Percentiles rank a stretch among this genome's conserved stretches.
phyloP scores from a whole-genome alignment of 257 asterid genomes.

The Leonotis leonurus region DNA sequence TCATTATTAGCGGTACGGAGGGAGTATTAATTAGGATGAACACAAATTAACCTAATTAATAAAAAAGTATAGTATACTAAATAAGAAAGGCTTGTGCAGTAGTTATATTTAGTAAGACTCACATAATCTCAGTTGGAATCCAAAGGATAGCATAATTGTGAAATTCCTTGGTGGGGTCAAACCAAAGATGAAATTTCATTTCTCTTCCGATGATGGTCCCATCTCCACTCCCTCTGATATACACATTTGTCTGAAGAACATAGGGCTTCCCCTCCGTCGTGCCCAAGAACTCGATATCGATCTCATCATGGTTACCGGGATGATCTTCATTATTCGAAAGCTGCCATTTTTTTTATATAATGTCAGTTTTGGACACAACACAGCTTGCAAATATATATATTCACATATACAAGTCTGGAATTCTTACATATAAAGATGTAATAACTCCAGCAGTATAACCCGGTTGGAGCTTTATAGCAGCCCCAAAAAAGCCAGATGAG shows the following conservation, averaged over 20 bases:
- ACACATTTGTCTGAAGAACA: slow-evolving; percentile 76
- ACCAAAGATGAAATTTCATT: slow-evolving; percentile 80
- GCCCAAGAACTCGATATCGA: slow-evolving; percentile 81
- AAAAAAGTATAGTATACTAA: background rate
- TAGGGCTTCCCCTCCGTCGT: slow-evolving; percentile 70
- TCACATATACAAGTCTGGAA: background rate
- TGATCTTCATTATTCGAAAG: slow-evolving; percentile 58
- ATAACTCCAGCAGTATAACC: slow-evolving; percentile 92
- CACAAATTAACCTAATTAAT: too few species aligned
- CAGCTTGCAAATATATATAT: too few species aligned
- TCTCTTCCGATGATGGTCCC: slow-evolving; percentile 72
- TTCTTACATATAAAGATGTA: slow-evolving; percentile 69
- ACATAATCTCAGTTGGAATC: slow-evolving; percentile 76
- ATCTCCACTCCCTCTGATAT: slow-evolving; percentile 75
- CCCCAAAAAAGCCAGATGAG: slow-evolving; percentile 69
- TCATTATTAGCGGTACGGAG: too few species aligned
- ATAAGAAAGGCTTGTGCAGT: background rate
- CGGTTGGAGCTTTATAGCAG: slow-evolving; percentile 69
- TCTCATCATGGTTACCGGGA: slow-evolving; percentile 81
- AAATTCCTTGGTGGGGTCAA: slow-evolving; percentile 62
- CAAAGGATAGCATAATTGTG: slow-evolving; percentile 82
- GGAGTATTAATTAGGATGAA: too few species aligned
- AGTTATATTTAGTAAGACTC: slow-evolving; percentile 13
- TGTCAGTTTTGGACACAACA: background rate
- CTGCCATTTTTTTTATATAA: slow-evolving; percentile 26